Conservation (phyloP, 305 asterid genomes). For the Ruellia speciosa region DNA sequence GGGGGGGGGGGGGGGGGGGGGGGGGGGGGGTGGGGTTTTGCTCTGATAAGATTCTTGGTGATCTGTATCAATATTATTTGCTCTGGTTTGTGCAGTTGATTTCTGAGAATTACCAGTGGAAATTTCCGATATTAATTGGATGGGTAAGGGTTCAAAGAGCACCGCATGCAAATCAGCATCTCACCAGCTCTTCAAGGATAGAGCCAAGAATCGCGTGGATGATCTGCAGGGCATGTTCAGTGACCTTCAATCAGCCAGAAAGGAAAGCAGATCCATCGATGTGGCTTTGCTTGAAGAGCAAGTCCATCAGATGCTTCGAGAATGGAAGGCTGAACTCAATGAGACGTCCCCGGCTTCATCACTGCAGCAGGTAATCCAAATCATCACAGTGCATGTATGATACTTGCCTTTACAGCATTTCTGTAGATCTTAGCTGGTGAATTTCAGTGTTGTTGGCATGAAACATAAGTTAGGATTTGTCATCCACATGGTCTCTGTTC, state of each 20-base stretch:
- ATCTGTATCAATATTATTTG: conserved; percentile 17
- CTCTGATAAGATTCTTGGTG: background rate
- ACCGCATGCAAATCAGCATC: conserved; percentile 73
- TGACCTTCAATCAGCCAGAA: conserved; percentile 80
- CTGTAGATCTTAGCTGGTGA: background rate
- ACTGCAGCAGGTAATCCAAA: conserved; percentile 50
- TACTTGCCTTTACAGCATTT: background rate
- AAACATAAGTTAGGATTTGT: conserved; percentile 12
- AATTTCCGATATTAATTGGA: conserved; percentile 28
- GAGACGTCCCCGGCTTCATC: conserved; percentile 94
- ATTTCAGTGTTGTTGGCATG: conserved; percentile 5
- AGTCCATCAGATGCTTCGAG: conserved; percentile 93
- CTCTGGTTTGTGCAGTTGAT: conserved; percentile 30
- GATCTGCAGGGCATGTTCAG: conserved; percentile 84
- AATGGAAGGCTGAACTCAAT: conserved; percentile 80
- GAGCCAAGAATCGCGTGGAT: conserved; percentile 84
- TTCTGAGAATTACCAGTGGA: conserved; percentile 22
- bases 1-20: background rate
- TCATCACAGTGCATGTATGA: conserved; percentile 6
- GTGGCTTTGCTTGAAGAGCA: conserved; percentile 85
- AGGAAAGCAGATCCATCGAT: conserved; percentile 74
- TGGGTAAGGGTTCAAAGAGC: conserved; percentile 76
- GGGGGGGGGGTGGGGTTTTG: background rate
- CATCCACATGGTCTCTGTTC: conserved; percentile 13
- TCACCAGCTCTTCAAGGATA: conserved; percentile 86